A percentile compares a stretch with the other conserved stretches of the same genome.
phyloP scores from a whole-genome alignment of 2,329 filamentous ascomycete species.

The Xylariaceae sp. region DNA sequence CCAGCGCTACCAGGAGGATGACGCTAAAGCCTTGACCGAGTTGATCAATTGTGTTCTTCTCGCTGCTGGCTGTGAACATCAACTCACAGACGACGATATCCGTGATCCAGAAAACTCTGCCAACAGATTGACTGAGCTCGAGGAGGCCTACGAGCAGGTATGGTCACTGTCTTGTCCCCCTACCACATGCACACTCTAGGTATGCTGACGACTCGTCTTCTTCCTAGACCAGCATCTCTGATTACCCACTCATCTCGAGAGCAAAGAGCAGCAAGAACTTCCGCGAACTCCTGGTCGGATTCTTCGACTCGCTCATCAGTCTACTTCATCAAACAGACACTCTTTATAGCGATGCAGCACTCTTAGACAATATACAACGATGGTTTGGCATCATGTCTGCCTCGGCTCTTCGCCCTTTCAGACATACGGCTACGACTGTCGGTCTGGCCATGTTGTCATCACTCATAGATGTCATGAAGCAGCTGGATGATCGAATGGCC shows the following conservation, averaged over 20 bases:
- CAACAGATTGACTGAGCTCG: slow-evolving; percentile 76
- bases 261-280: slow-evolving; percentile 75
- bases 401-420: slow-evolving; percentile 80
- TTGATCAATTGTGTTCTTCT: slow-evolving; percentile 66
- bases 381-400: slow-evolving; percentile 94
- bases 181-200: not conserved
- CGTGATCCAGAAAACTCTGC: slow-evolving; percentile 85
- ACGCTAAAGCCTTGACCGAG: slow-evolving; percentile 55
- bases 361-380: slow-evolving; percentile 84
- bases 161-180: slow-evolving; percentile 26
- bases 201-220: slow-evolving; percentile 27
- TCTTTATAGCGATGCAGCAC: slow-evolving; percentile 70
- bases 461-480: slow-evolving; percentile 69
- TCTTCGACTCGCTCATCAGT: slow-evolving; percentile 74
- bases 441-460: slow-evolving; percentile 76
- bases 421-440: slow-evolving; percentile 88
- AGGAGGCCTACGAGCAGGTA: slow-evolving; percentile 81
- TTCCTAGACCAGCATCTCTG: slow-evolving; percentile 68
- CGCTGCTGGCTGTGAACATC: slow-evolving; percentile 75
- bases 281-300: slow-evolving; percentile 71
- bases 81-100: slow-evolving; percentile 79
- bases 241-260: slow-evolving; percentile 88
- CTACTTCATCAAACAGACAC: slow-evolving; percentile 79
- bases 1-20: slow-evolving; percentile 53
- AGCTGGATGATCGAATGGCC: slow-evolving; percentile 69